Evolutionary conservation across 2,329 filamentous ascomycete genomes (phyloP).

Genomic region (Huntiella abstrusa): DNA sequence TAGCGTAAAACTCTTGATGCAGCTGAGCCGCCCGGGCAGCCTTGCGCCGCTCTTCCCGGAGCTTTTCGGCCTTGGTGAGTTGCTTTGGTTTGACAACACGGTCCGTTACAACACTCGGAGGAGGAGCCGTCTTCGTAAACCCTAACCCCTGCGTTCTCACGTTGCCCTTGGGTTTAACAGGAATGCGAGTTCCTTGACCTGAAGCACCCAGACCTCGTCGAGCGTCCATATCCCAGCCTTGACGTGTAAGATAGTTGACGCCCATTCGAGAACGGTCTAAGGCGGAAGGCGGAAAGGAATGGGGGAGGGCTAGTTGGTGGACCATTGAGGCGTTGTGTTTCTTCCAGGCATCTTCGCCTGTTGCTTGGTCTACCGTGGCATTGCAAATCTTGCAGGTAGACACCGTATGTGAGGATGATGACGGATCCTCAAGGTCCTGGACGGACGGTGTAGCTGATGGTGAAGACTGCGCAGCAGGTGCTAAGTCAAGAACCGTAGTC

Average conservation of each 20-base stretch:
- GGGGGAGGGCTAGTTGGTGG: conserved; percentile 50
- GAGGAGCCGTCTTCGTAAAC: conserved; percentile 22
- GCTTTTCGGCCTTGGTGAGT: conserved; percentile 52
- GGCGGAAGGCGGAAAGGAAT: conserved; percentile 54
- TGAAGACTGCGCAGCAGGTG: not conserved
- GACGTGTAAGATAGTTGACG: conserved; percentile 41
- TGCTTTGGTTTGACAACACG: conserved; percentile 23
- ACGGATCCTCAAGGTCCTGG: not conserved
- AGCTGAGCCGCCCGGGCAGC: conserved; percentile 44
- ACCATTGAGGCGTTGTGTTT: conserved; percentile 43
- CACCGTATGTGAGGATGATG: conserved; percentile 8
- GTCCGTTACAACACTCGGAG: conserved; percentile 13
- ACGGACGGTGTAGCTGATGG: not conserved
- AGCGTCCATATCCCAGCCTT: conserved; percentile 60
- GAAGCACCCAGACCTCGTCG: conserved; percentile 50
- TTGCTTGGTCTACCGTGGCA: conserved; percentile 17
- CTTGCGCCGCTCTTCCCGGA: conserved; percentile 41
- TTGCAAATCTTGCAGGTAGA: conserved; percentile 20
- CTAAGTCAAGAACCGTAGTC: not conserved
- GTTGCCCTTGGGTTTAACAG: conserved; percentile 55
- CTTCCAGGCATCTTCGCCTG: conserved; percentile 12
- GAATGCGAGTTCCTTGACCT: conserved; percentile 55
- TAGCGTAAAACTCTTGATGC: conserved; percentile 52
- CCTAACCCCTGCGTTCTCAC: conserved; percentile 60
- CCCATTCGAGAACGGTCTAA: conserved; percentile 54